Percentiles rank a stretch among this genome's conserved stretches.
Conservation (phyloP, 1,284 basidiomycete genomes). For the Ustilago cynodontis region DNA sequence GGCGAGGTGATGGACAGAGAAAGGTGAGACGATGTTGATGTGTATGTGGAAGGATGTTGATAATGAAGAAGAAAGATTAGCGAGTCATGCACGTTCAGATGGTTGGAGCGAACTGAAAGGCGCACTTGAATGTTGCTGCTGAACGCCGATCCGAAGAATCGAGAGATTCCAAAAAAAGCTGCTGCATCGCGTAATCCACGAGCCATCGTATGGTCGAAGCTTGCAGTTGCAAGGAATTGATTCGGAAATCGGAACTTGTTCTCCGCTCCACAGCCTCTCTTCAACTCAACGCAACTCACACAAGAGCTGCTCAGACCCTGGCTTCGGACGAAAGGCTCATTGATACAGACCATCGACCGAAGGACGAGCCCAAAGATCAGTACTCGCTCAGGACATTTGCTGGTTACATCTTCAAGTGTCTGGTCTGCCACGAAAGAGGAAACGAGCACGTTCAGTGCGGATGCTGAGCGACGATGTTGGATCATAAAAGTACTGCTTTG, state of each 20-base stretch:
- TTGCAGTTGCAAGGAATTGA: background rate
- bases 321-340: background rate
- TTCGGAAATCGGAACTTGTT: slow-evolving; percentile 3
- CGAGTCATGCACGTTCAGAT: slow-evolving; percentile 1
- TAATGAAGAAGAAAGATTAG: slow-evolving; percentile 2
- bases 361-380: no score
- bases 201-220: background rate
- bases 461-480: background rate
- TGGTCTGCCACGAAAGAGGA: background rate
- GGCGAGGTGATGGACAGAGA: background rate
- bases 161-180: slow-evolving; percentile 5
- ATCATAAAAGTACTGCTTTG: slow-evolving; percentile 22
- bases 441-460: no score
- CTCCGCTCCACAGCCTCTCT: background rate
- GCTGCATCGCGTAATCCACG: slow-evolving; percentile 44
- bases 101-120: background rate
- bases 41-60: background rate
- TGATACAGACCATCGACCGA: no score
- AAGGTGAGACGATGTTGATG: background rate
- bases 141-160: slow-evolving; percentile 8
- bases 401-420: background rate
- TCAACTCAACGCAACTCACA: background rate
- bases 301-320: background rate
- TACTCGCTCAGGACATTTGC: background rate
- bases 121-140: background rate